phyloP scores from a whole-genome alignment of 805 yeast genomes.

The Peterozyma toletana region DNA sequence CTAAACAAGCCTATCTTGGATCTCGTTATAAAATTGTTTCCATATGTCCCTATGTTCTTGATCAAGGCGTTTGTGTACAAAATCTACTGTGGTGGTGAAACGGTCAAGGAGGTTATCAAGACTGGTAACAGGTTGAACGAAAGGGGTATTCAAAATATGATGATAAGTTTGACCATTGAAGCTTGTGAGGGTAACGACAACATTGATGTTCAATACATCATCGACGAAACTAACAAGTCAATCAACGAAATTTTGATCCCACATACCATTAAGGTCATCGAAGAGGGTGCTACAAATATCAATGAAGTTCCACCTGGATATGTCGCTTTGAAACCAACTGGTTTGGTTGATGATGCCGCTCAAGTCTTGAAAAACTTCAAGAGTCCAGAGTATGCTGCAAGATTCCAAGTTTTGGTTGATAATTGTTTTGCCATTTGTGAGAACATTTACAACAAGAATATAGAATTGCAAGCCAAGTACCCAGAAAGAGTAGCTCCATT shows the following conservation, averaged over 20 bases:
- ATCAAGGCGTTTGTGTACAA: conserved; percentile 71
- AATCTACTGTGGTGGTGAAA: conserved; percentile 88
- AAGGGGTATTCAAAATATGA: conserved; percentile 87
- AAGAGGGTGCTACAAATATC: conserved; percentile 32
- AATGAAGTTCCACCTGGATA: conserved; percentile 84
- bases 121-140: conserved; percentile 63
- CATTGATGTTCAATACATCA: conserved; percentile 53
- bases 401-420: conserved; percentile 53
- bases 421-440: conserved; percentile 62
- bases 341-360: conserved; percentile 73
- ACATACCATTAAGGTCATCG: conserved; percentile 56
- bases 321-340: conserved; percentile 91
- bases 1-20: conserved; percentile 55
- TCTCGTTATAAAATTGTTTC: conserved; percentile 57
- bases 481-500: conserved; percentile 68
- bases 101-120: conserved; percentile 54
- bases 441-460: conserved; percentile 47
- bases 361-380: conserved; percentile 59
- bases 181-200: conserved; percentile 74
- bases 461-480: conserved; percentile 35
- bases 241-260: conserved; percentile 64
- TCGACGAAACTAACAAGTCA: conserved; percentile 57
- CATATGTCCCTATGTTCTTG: conserved; percentile 65
- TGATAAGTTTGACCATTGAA: conserved; percentile 90
- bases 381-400: conserved; percentile 36